Evolutionary conservation across 1,139 yeast genomes (phyloP).

Genomic region (Pichia norvegensis): DNA sequence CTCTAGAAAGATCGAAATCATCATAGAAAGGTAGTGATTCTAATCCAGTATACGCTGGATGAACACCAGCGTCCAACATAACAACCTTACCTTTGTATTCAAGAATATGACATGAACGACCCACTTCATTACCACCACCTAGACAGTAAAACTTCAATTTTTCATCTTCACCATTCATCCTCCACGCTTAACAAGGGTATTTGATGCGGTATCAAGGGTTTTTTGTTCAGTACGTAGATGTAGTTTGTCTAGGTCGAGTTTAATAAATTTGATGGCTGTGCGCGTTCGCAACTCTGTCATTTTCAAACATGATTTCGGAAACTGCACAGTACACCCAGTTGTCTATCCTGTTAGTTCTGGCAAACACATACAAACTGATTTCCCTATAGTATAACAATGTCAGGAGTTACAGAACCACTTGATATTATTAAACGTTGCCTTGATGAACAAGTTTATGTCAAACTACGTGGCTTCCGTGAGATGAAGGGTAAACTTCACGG

Average conservation of each 20-base stretch:
- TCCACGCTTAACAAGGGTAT: neutral
- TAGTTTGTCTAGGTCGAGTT: too few species aligned
- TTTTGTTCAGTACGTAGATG: too few species aligned
- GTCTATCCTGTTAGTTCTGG: too few species aligned
- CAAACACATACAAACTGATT: too few species aligned
- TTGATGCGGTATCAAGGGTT: neutral
- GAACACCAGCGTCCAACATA: slow-evolving; percentile 97
- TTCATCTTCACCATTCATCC: slow-evolving; percentile 11
- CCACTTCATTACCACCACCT: slow-evolving; percentile 99
- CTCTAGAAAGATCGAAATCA: slow-evolving; percentile 81
- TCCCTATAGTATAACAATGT: slow-evolving; percentile 4
- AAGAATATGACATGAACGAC: slow-evolving; percentile 88
- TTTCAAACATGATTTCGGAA: too few species aligned
- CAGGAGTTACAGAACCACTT: slow-evolving; percentile 53
- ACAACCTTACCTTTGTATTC: slow-evolving; percentile 93
- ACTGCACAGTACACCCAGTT: neutral
- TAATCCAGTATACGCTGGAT: slow-evolving; percentile 88
- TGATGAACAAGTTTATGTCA: slow-evolving; percentile 82
- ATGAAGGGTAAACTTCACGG: slow-evolving; percentile 88
- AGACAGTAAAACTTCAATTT: slow-evolving; percentile 61
- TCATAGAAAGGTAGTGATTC: slow-evolving; percentile 92
- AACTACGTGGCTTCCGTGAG: slow-evolving; percentile 94
- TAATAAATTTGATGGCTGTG: neutral
- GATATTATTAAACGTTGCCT: slow-evolving; percentile 80
- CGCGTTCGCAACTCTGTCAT: neutral